These are phyloP conservation scores for Saccharomycopsis malanga DNA, from an alignment of 805 yeast species.

Conservation along the genomic window DNA sequence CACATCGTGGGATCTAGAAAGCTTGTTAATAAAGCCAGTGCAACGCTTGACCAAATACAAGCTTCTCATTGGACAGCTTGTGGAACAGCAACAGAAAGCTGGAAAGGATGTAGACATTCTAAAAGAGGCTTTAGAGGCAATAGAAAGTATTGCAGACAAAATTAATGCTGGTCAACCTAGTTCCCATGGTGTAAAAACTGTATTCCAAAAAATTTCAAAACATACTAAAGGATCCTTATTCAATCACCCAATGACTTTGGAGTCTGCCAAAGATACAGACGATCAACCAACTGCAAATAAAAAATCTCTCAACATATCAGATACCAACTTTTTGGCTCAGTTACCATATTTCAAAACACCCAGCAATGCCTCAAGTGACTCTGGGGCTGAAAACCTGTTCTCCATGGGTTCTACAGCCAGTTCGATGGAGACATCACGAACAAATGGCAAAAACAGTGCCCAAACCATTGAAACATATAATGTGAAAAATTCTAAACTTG, in stretches of 20 bases:
- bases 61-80: constrained; percentile 7
- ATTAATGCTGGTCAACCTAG: not conserved
- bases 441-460: not conserved
- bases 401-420: not conserved
- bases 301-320: not conserved
- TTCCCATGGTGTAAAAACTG: not conserved
- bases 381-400: not conserved
- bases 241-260: not conserved
- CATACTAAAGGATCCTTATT: not conserved
- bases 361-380: not conserved
- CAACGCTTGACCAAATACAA: constrained; percentile 37
- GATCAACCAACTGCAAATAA: not conserved
- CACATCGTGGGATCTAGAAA: constrained; percentile 35
- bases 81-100: not conserved
- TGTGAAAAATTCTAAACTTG: constrained; percentile 3
- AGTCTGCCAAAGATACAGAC: not conserved
- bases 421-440: not conserved
- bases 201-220: no score
- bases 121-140: not conserved
- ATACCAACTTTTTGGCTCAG: not conserved
- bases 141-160: not conserved
- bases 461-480: not conserved
- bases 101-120: not conserved
- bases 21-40: constrained; percentile 37
- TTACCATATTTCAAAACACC: not conserved